Conservation (phyloP, 345 rosid genomes). For the Barbarea vulgaris region DNA sequence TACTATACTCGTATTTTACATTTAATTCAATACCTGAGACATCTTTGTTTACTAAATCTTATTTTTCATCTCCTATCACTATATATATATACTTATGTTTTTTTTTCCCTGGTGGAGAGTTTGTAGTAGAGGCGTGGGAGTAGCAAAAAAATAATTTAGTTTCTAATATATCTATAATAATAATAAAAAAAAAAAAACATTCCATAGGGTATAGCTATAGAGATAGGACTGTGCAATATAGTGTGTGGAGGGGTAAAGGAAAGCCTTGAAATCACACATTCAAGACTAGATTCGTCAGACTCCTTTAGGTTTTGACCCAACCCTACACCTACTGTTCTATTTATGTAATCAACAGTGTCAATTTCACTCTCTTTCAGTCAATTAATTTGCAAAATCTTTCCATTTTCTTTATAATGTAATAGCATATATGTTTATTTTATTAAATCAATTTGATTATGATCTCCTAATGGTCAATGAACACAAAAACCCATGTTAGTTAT, state of each 20-base stretch:
- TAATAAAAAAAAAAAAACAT: no score
- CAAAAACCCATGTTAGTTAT: not conserved
- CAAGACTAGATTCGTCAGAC: slow-evolving; percentile 33
- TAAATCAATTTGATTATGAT: not conserved
- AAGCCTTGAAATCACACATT: slow-evolving; percentile 20
- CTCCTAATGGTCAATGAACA: not conserved
- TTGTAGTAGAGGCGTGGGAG: not conserved
- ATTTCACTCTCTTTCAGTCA: slow-evolving; percentile 25
- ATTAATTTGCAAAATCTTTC: slow-evolving; percentile 24
- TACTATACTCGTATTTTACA: not conserved
- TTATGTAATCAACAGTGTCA: slow-evolving; percentile 29
- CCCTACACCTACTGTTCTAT: slow-evolving; percentile 33
- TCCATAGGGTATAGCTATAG: slow-evolving; percentile 16
- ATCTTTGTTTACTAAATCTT: not conserved
- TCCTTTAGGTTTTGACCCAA: slow-evolving; percentile 39
- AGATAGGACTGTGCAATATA: slow-evolving; percentile 29
- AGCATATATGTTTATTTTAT: not conserved
- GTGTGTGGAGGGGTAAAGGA: slow-evolving; percentile 9
- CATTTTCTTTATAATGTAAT: not conserved
- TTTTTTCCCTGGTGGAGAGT: not conserved
- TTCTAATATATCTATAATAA: not conserved
- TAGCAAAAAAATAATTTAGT: not conserved
- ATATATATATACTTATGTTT: not conserved
- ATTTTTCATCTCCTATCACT: no score
- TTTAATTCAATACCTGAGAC: not conserved